Evolutionary conservation across 352 stramenopile genomes (phyloP).

Genomic region (Aphanomyces astaci): DNA sequence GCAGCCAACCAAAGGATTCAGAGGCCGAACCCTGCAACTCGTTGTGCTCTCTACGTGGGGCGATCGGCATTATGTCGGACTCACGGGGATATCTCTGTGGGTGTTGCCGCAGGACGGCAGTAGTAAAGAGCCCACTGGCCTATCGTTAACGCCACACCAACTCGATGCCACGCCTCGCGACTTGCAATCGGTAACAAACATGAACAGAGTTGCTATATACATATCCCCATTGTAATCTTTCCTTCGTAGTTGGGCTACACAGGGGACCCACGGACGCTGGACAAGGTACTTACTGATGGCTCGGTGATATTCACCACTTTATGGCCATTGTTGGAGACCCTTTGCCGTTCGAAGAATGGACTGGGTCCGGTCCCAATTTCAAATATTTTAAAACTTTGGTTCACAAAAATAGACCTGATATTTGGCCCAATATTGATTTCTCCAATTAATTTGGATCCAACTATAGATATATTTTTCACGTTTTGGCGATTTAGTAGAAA

Average conservation of each 20-base stretch:
- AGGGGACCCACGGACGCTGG: slow-evolving; percentile 73
- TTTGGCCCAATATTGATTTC: background rate
- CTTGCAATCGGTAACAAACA: slow-evolving; percentile 47
- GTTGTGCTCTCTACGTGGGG: slow-evolving; percentile 63
- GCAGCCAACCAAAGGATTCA: slow-evolving; percentile 10
- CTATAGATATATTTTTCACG: too few species aligned
- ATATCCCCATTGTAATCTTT: too few species aligned
- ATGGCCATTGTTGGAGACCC: too few species aligned
- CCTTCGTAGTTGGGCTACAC: slow-evolving; percentile 49
- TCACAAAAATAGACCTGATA: too few species aligned
- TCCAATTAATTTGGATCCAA: background rate
- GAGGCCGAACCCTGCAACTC: slow-evolving; percentile 46
- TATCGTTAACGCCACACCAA: too few species aligned
- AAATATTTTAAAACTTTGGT: too few species aligned
- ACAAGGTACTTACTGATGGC: slow-evolving; percentile 67
- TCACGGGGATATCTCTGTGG: slow-evolving; percentile 57
- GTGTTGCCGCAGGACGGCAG: slow-evolving; percentile 39
- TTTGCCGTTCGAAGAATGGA: too few species aligned
- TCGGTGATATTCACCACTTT: too few species aligned
- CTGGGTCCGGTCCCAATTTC: too few species aligned
- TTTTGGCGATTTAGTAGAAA: too few species aligned
- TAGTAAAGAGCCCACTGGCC: slow-evolving; percentile 33
- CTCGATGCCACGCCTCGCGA: slow-evolving; percentile 59
- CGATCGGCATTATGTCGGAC: slow-evolving; percentile 75
- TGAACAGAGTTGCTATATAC: too few species aligned